phyloP scores from a whole-genome alignment of 108 stramenopile genomes.

The Nannochloropsis oceanica region DNA sequence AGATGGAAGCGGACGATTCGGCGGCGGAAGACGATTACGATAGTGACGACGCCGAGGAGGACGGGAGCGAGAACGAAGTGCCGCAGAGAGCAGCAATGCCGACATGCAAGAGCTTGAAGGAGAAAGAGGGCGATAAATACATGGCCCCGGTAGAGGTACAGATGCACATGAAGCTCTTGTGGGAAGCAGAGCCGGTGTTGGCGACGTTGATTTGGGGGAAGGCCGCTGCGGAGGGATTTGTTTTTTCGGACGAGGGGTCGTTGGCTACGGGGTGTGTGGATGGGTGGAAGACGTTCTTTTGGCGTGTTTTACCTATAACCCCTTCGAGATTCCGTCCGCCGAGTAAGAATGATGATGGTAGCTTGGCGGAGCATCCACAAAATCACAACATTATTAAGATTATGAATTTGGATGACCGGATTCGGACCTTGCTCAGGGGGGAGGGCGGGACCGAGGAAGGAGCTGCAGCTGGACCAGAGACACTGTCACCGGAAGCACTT shows the following conservation, averaged over 20 bases:
- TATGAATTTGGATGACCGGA: conserved; percentile 49
- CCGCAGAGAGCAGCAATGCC: neutral
- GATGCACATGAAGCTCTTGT: conserved; percentile 69
- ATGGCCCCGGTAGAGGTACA: conserved; percentile 80
- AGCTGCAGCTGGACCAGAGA: neutral
- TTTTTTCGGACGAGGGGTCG: neutral
- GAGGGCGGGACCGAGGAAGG: neutral
- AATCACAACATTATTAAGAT: conserved; percentile 70
- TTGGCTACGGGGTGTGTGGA: conserved; percentile 8
- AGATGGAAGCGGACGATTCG: conserved; percentile 24
- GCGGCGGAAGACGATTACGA: conserved; percentile 9
- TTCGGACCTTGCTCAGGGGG: conserved; percentile 28
- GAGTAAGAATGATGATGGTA: conserved; percentile 47
- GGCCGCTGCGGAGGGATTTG: neutral
- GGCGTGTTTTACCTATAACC: conserved; percentile 61
- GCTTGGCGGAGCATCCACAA: conserved; percentile 86
- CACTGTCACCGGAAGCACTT: neutral
- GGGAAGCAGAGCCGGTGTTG: conserved; percentile 52
- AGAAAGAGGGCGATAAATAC: conserved; percentile 50
- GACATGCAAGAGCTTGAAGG: conserved; percentile 10
- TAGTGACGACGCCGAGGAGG: conserved; percentile 25
- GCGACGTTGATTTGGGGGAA: conserved; percentile 57
- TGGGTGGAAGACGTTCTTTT: conserved; percentile 67
- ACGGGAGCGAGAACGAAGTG: conserved; percentile 12
- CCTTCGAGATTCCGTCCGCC: conserved; percentile 91